Conservation (phyloP, 768 basidiomycete species). For the Pleurotus citrinopileatus region DNA sequence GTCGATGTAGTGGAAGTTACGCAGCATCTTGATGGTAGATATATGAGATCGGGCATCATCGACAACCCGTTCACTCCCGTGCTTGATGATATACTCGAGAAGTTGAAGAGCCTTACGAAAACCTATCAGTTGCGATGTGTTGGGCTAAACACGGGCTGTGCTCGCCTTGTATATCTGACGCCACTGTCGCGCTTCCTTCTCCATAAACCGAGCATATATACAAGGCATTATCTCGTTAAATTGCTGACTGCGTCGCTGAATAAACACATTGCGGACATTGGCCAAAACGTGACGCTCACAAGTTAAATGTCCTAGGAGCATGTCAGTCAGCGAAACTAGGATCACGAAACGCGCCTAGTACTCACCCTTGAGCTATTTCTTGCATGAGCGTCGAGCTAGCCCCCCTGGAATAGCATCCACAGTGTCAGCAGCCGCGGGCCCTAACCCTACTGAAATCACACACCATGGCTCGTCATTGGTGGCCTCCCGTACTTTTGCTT, state of each 20-base stretch:
- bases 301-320: slow-evolving; percentile 86
- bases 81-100: slow-evolving; percentile 93
- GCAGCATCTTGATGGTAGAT: slow-evolving; percentile 94
- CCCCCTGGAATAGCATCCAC: slow-evolving; percentile 57
- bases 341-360: slow-evolving; percentile 16
- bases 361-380: slow-evolving; percentile 95
- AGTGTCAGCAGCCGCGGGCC: background rate
- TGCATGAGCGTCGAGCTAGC: slow-evolving; percentile 98
- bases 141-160: background rate
- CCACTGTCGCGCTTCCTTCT: slow-evolving; percentile 98
- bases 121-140: background rate
- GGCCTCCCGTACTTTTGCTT: slow-evolving; percentile 93
- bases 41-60: slow-evolving; percentile 96
- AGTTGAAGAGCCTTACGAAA: slow-evolving; percentile 76
- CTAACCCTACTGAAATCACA: slow-evolving; percentile 21
- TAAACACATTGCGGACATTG: slow-evolving; percentile 7
- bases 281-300: slow-evolving; percentile 57
- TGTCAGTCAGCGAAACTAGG: background rate
- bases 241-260: slow-evolving; percentile 62
- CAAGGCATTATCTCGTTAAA: slow-evolving; percentile 99
- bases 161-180: slow-evolving; percentile 95
- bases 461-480: slow-evolving; percentile 99
- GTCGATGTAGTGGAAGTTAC: slow-evolving; percentile 98
- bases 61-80: slow-evolving; percentile 96
- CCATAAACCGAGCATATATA: slow-evolving; percentile 94